Conservation (phyloP, 2,329 filamentous ascomycete genomes). For the Calycina herbarum region DNA sequence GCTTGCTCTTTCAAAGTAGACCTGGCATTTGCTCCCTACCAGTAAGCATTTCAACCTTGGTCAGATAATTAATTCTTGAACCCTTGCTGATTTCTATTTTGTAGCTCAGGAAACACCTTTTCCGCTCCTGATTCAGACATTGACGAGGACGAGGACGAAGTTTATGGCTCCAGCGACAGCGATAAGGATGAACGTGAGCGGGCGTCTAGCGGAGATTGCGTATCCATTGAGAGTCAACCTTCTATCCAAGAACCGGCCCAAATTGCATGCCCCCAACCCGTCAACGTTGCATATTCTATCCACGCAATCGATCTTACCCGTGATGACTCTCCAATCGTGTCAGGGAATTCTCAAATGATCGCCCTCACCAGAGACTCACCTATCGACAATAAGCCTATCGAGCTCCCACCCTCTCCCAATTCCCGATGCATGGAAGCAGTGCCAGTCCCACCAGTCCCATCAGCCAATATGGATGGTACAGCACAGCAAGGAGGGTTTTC, state of each 20-base stretch:
- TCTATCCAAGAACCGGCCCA: constrained; percentile 19
- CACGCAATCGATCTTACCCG: constrained; percentile 36
- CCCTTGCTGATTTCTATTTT: constrained; percentile 9
- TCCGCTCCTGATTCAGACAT: constrained; percentile 30
- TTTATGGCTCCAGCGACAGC: constrained; percentile 31
- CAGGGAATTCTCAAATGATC: constrained; percentile 15
- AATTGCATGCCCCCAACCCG: constrained; percentile 10
- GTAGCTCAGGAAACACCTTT: constrained; percentile 27
- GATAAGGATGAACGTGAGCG: constrained; percentile 25
- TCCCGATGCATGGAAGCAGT: neutral
- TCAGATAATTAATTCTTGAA: neutral
- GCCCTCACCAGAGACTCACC: constrained; percentile 23
- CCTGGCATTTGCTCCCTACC: constrained; percentile 29
- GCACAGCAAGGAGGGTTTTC: neutral
- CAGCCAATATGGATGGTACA: neutral
- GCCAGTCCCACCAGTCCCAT: neutral
- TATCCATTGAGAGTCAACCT: constrained; percentile 28
- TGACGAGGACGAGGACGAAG: constrained; percentile 35
- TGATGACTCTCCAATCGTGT: constrained; percentile 29
- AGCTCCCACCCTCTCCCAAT: neutral
- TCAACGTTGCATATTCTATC: constrained; percentile 25
- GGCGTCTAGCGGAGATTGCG: constrained; percentile 31
- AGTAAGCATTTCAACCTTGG: constrained; percentile 27
- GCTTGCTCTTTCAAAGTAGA: constrained; percentile 34
- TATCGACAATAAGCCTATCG: neutral